Evolutionary conservation across 495 filamentous ascomycete species (phyloP), one percentile per base, ranked within the genome.

Genomic region (Neurospora sp.): DNA sequence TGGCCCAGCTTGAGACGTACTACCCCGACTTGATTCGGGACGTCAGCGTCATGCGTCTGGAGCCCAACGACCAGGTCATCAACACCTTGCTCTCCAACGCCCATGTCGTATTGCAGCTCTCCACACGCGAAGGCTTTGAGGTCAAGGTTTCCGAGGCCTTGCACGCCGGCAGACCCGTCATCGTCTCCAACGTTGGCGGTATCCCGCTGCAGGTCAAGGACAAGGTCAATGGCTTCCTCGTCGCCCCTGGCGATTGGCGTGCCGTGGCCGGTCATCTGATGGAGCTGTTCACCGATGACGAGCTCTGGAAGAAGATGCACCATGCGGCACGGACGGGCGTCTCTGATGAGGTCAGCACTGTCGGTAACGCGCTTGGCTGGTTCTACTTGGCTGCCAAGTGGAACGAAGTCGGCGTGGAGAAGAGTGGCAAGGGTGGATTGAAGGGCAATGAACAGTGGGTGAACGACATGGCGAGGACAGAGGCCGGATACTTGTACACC

Each of bases 121-220:
- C 92, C 9, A 94, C 90, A 2, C 89, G 91, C 23, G 93, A 97
- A 80, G 93, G 93, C 4, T 97, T 97, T 77, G 93, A 97, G 79
- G 91, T 96, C 72, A 97, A 96, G 82, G 93, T 97, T 18, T 94
- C 91, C 0, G 93, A 97, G 80, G 93, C 93, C 37, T 85, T 95
- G 9, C 93, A 95, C 80, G 93, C 95, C 76, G 93, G 93, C 31
- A 90, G 91, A 12, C 93, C 93, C 3, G 87, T 95, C 69, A 93
- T 97, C 71, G 93, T 92, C 7, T 93, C 92, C 1, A 85, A 86
- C 18, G 91, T 91, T 0, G 93, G 93, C 40, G 93, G 93, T 5
- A 95, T 97, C 70, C 93, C 93, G 0, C 85, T 96, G 12, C 93
- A 96, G 82, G 87, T 96, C 46, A 86, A 91, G 75, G 81, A 96